Base-by-base conservation (phyloP, 1,284 basidiomycete genomes). In the Boletellus deceptivus region DNA sequence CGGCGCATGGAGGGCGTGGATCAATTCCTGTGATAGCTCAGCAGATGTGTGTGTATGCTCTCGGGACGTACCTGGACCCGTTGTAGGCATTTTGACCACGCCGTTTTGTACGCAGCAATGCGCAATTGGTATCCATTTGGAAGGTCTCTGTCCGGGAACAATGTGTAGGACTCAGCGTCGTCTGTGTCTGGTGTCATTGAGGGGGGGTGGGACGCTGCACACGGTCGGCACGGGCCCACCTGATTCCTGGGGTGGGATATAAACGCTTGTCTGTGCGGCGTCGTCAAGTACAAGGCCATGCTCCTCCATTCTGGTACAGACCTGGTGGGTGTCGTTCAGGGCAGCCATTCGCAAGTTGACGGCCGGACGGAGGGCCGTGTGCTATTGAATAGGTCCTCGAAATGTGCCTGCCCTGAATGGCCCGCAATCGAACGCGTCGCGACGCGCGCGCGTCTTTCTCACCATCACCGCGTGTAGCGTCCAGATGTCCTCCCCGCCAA, bases 401-500 rank as follows among this genome's bases (percentile, higher is more conserved):
- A 5, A 24, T 42, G 44, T 0, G 46, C 67, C 67, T 68, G 55
- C 64, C 68, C 64, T 70, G 62, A 70, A 68, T 31, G 29, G 29
- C 29, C 29, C 4, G 5, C 13, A 31, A 31, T 31, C 13, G 57
- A 49, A 70, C 77, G 75, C 74, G 75, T 70, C 78, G 75, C 75
- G 76, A 69, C 77, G 72, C 72, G 72, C 62, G 55, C 46, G 44
- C 55, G 50, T 56, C 58, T 55, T 49, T 51, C 49, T 34, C 22
- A 46, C 27, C n/a, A 25, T 18, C 14, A 14, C 25, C 35, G 10
- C n/a, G 3, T 18, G 8, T 27, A 8, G 9, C 44, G 25, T 8
- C 43, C 22, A 33, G 1, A 87, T 88, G 85, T 85, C 85, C 10
- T 86, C 84, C 38, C 84, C 85, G 22, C 82, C 82, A n/a, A 71